Percentiles rank a stretch among this genome's conserved stretches.
These are phyloP conservation scores for Globisporangium cederbergense DNA, from an alignment of 352 stramenopile genomes.

Conservation along the genomic window DNA sequence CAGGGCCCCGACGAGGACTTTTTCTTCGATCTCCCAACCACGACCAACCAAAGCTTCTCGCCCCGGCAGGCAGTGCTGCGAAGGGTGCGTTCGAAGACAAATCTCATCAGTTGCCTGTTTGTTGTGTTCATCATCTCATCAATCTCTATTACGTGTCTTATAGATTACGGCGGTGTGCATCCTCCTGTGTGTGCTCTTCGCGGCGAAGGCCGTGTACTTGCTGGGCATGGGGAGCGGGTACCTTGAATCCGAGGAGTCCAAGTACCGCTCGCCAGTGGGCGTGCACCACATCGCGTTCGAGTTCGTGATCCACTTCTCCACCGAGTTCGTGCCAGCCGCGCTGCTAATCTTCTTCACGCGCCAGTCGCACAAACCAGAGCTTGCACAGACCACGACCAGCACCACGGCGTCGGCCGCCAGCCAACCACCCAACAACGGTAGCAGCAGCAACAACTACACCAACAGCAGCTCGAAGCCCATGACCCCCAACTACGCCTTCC, in stretches of 20 bases:
- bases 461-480: conserved; percentile 28
- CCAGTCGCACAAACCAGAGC: conserved; percentile 21
- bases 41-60: conserved; percentile 22
- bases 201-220: conserved; percentile 62
- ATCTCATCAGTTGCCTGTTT: not conserved
- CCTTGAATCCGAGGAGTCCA: conserved; percentile 58
- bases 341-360: conserved; percentile 70
- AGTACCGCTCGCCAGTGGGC: conserved; percentile 56
- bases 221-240: conserved; percentile 63
- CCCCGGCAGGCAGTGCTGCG: conserved; percentile 65
- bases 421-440: not conserved
- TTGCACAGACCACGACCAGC: conserved; percentile 24
- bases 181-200: conserved; percentile 67
- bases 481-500: conserved; percentile 37
- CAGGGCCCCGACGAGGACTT: conserved; percentile 76
- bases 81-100: conserved; percentile 30
- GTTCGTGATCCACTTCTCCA: conserved; percentile 66
- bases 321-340: conserved; percentile 68
- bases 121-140: not conserved
- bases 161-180: conserved; percentile 78
- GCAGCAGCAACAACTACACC: conserved; percentile 26
- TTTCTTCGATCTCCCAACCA: conserved; percentile 71
- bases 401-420: conserved; percentile 25
- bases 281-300: conserved; percentile 72
- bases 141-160: conserved; percentile 2